Evolutionary conservation across 2,329 filamentous ascomycete species (phyloP).

Genomic region (Exophiala sideris): DNA sequence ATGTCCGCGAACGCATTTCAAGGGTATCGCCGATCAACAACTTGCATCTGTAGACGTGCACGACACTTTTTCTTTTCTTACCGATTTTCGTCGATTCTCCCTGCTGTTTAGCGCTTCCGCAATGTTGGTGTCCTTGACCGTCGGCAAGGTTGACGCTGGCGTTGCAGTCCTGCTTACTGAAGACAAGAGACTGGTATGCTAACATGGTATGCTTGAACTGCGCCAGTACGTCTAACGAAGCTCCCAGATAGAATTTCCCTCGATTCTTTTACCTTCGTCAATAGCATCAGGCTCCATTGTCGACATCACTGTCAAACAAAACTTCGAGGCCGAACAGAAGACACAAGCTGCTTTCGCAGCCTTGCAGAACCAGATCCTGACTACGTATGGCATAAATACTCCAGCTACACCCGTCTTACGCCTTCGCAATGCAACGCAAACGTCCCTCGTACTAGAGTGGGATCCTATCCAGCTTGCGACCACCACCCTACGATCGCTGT

Average conservation of each 20-base stretch:
- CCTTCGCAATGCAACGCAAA: constrained; percentile 96
- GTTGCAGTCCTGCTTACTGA: constrained; percentile 95
- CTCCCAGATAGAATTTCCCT: constrained; percentile 93
- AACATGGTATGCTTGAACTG: neutral
- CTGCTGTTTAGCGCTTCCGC: neutral
- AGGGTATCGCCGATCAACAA: no score
- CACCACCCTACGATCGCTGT: constrained; percentile 82
- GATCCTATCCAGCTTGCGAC: constrained; percentile 91
- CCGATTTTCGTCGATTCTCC: no score
- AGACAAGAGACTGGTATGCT: constrained; percentile 86
- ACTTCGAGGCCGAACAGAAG: constrained; percentile 71
- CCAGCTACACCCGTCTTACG: constrained; percentile 76
- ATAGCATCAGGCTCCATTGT: constrained; percentile 96
- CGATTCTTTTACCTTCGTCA: constrained; percentile 89
- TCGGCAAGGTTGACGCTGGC: constrained; percentile 98
- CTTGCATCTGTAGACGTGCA: no score
- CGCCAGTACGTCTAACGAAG: constrained; percentile 12
- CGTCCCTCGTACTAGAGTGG: constrained; percentile 97
- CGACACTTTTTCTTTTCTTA: no score
- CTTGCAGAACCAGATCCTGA: constrained; percentile 86
- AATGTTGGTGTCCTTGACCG: constrained; percentile 93
- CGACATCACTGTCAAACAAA: constrained; percentile 92
- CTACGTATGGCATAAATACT: constrained; percentile 76
- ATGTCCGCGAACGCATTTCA: no score
- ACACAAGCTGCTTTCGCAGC: constrained; percentile 72